Evolutionary conservation across 768 basidiomycete genomes (phyloP).

Genomic region (Rhizopogon salebrosus): DNA sequence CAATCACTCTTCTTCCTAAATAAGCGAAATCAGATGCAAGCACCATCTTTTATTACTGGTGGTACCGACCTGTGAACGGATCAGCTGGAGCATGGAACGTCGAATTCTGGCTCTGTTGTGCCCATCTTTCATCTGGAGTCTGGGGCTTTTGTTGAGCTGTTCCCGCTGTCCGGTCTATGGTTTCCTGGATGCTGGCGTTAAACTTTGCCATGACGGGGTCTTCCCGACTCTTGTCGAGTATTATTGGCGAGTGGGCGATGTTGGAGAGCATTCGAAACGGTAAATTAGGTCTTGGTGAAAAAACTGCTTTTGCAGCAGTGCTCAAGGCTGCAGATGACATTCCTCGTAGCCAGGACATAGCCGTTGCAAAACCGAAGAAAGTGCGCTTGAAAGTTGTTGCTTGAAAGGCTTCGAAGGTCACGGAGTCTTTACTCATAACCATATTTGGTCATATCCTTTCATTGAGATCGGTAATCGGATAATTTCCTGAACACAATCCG

Average conservation of each 20-base stretch:
- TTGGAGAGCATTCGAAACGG: background rate
- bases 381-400: background rate
- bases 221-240: background rate
- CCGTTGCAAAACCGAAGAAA: background rate
- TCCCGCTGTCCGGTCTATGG: slow-evolving; percentile 1
- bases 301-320: background rate
- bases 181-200: background rate
- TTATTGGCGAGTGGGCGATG: background rate
- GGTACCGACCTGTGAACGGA: slow-evolving; percentile 50
- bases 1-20: slow-evolving; percentile 58
- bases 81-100: slow-evolving; percentile 35
- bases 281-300: background rate
- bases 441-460: slow-evolving; percentile 2
- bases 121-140: slow-evolving; percentile 35
- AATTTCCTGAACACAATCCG: background rate
- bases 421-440: background rate
- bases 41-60: background rate
- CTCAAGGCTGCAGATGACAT: background rate
- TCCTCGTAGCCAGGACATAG: slow-evolving; percentile 1
- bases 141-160: slow-evolving; percentile 3
- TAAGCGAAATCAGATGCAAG: slow-evolving; percentile 5
- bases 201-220: background rate
- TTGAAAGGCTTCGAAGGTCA: background rate
- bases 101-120: slow-evolving; percentile 15
- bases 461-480: slow-evolving; percentile 9